These are phyloP conservation scores for Gossypium aridum DNA, from an alignment of 441 rosid genomes.

Conservation along the genomic window DNA sequence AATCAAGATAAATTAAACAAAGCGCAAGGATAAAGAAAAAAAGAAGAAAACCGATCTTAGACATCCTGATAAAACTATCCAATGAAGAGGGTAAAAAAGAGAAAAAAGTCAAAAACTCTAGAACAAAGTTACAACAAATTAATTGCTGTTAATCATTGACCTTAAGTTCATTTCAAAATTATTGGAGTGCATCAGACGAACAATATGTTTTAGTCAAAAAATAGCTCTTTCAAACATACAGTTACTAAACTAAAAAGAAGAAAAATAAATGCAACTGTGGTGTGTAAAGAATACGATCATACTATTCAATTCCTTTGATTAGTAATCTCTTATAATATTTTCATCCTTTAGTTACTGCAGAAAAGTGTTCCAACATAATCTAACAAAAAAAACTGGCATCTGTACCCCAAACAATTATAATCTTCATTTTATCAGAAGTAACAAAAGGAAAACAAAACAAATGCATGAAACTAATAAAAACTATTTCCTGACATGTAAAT, in stretches of 20 bases:
- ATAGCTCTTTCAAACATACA: neutral
- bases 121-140: neutral
- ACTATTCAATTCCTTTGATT: neutral
- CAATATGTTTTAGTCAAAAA: neutral
- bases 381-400: neutral
- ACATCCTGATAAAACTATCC: neutral
- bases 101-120: neutral
- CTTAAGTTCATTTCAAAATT: neutral
- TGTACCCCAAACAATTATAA: constrained; percentile 1
- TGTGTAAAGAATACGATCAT: neutral
- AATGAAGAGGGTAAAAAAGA: neutral
- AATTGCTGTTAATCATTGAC: neutral
- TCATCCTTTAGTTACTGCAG: neutral
- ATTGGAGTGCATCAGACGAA: neutral
- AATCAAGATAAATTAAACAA: neutral
- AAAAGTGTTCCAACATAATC: neutral
- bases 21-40: neutral
- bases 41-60: neutral
- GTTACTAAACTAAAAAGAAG: neutral
- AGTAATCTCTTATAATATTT: neutral
- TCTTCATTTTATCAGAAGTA: neutral
- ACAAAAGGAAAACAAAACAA: neutral
- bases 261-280: neutral
- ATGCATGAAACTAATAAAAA: neutral
- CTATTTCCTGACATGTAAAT: neutral